Evolutionary conservation across 306 rosid species (phyloP).

Genomic region (Casuarina glauca): DNA sequence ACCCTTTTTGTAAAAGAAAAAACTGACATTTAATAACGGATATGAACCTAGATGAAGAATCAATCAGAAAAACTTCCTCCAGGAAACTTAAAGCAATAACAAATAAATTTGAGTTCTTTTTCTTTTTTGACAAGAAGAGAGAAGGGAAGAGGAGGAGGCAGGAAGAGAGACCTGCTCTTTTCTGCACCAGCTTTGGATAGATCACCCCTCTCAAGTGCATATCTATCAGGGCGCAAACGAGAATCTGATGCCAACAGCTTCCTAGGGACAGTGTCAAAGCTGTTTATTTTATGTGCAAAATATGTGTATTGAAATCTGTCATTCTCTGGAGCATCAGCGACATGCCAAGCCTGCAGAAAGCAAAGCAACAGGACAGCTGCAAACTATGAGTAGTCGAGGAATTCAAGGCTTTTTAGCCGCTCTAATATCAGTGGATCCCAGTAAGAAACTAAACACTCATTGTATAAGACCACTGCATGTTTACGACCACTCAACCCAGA

Average conservation of each 20-base stretch:
- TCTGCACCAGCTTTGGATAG: constrained; percentile 82
- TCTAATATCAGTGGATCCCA: background rate
- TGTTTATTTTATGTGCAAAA: constrained; percentile 87
- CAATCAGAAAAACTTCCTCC: background rate
- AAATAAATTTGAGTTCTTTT: background rate
- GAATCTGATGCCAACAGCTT: constrained; percentile 86
- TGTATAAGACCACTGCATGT: background rate
- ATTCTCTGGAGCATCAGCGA: constrained; percentile 69
- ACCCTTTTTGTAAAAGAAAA: background rate
- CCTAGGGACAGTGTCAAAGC: constrained; percentile 79
- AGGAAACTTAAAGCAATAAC: background rate
- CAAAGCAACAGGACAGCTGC: background rate
- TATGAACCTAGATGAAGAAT: background rate
- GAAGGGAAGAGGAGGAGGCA: background rate
- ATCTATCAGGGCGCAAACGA: constrained; percentile 92
- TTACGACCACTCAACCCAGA: background rate
- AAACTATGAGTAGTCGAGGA: background rate
- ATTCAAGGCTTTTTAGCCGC: background rate
- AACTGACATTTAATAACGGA: background rate
- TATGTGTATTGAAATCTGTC: constrained; percentile 82
- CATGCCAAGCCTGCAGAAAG: constrained; percentile 76
- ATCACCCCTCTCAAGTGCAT: constrained; percentile 83
- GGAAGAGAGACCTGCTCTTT: constrained; percentile 45
- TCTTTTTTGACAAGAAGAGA: too few relatives aligned
- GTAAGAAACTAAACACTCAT: background rate